Evolutionary conservation across 2,329 filamentous ascomycete species (phyloP).

Genomic region (Zymoseptoria ardabiliae): DNA sequence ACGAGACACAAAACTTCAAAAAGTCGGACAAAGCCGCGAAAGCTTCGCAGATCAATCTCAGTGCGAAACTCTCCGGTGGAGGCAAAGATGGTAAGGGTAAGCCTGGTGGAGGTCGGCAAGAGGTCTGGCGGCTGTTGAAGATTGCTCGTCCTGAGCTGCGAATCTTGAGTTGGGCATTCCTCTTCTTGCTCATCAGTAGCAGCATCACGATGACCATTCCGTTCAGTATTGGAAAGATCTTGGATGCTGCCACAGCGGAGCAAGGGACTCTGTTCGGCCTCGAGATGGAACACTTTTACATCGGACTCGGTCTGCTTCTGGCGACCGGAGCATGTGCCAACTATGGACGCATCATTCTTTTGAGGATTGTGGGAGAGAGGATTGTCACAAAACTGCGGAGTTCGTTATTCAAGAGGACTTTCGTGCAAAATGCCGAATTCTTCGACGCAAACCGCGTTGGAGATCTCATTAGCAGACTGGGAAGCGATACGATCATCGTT

Average conservation of each 20-base stretch:
- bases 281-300: conserved; percentile 80
- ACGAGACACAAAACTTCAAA: conserved; percentile 56
- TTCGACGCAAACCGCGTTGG: conserved; percentile 97
- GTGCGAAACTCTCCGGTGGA: conserved; percentile 80
- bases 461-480: conserved; percentile 89
- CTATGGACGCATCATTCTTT: conserved; percentile 85
- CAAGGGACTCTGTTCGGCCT: conserved; percentile 72
- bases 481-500: conserved; percentile 94
- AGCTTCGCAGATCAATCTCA: conserved; percentile 82
- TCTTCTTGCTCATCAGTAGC: conserved; percentile 81
- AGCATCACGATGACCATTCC: conserved; percentile 93
- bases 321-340: conserved; percentile 81
- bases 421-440: conserved; percentile 96
- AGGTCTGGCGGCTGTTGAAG: conserved; percentile 80
- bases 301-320: conserved; percentile 64
- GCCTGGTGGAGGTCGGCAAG: conserved; percentile 52
- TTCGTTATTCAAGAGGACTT: conserved; percentile 83
- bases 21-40: conserved; percentile 77
- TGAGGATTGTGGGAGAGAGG: conserved; percentile 88
- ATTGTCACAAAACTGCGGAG: conserved; percentile 86
- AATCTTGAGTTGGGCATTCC: conserved; percentile 72
- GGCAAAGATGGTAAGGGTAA: conserved; percentile 44
- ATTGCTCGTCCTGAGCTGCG: conserved; percentile 80
- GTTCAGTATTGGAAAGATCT: conserved; percentile 90
- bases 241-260: conserved; percentile 79